Base-by-base conservation (phyloP, 2,329 filamentous ascomycete genomes). In the Dactylonectria macrodidyma region DNA sequence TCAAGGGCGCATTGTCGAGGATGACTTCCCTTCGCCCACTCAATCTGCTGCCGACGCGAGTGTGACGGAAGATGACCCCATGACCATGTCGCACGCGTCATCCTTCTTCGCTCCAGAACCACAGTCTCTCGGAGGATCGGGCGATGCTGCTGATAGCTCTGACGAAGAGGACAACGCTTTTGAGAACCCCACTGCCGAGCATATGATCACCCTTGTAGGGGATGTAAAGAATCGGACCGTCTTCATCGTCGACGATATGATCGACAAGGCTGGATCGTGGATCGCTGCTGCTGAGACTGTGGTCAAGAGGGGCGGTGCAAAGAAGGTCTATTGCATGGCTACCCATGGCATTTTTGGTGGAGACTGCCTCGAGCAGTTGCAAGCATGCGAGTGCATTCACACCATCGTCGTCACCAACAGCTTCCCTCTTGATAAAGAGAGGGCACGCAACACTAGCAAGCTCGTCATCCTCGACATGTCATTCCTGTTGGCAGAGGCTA, bases 231-330 rank as follows among this genome's bases (percentile, higher is more conserved):
- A 94, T 78, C 90, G 94, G 66, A 92, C 94, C 0, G 96, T 98
- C 61, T 92, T 99, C 79, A 95, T 99, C 68, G 93, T 99, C 57
- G 96, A 99, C 80, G 96, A 99, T 80, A 98, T 99, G 93, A 98
- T 99, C 77, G 96, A 99, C 84, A 98, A 97, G 84, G 91, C 95
- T 10, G 94, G 93, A 14, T 97, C 94, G 7, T 99, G 96, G 96
- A 97, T 99, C 73, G 95, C 95, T 6, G 96, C 96, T 7, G 96
- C 96, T 12, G 96, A 99, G 85, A 97, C 95, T 1, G 95, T 97
- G 2, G 93, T 97, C 60, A 98, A 98, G 86, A 90, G 93, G 71
- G 97, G 96, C 71, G 89, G 90, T 51, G 96, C 96, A 1, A 97
- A 93, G 75, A 96, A 93, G 81, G 96, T 99, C 41, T 98, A 97